Evolutionary conservation across 177 flowering plant genomes (phyloP).

Genomic region (Tripterygium wilfordii): DNA sequence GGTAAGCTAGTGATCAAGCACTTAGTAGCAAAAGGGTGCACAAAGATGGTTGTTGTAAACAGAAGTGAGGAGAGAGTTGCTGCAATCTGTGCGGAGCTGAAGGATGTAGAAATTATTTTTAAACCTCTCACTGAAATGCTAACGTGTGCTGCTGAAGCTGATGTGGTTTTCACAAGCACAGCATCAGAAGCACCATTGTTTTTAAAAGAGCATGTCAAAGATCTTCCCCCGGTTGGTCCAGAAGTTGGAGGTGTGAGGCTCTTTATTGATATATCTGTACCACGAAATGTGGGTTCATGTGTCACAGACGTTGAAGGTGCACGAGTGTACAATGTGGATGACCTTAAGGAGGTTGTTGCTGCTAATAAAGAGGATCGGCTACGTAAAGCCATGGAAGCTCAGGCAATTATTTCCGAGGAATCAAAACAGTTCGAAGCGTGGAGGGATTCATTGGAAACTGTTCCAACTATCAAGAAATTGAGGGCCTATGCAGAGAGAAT

Average conservation of each 20-base stretch:
- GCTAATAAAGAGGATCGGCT: constrained; percentile 81
- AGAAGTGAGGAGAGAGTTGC: constrained; percentile 70
- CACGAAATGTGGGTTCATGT: constrained; percentile 73
- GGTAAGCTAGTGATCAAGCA: constrained; percentile 93
- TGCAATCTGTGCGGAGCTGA: constrained; percentile 57
- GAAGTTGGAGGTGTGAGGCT: constrained; percentile 57
- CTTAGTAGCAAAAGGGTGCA: constrained; percentile 81
- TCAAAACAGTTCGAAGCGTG: constrained; percentile 76
- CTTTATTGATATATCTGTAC: constrained; percentile 79
- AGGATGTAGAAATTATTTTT: constrained; percentile 61
- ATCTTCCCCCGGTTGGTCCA: constrained; percentile 42
- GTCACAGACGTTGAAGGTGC: constrained; percentile 41
- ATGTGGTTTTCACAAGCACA: constrained; percentile 80
- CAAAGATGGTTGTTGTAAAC: constrained; percentile 72
- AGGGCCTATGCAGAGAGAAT: constrained; percentile 75
- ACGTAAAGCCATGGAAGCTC: constrained; percentile 85
- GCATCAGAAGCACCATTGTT: constrained; percentile 73
- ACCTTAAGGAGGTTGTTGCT: constrained; percentile 84
- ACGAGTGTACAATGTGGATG: constrained; percentile 77
- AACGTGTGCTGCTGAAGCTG: constrained; percentile 62
- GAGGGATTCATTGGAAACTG: constrained; percentile 83
- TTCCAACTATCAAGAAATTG: constrained; percentile 81
- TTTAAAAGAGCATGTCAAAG: constrained; percentile 46
- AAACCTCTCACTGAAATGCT: constrained; percentile 63
- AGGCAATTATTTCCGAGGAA: constrained; percentile 59